These are phyloP conservation scores for Colletotrichum sp. DNA, from an alignment of 2,329 filamentous ascomycete genomes.

Conservation along the genomic window DNA sequence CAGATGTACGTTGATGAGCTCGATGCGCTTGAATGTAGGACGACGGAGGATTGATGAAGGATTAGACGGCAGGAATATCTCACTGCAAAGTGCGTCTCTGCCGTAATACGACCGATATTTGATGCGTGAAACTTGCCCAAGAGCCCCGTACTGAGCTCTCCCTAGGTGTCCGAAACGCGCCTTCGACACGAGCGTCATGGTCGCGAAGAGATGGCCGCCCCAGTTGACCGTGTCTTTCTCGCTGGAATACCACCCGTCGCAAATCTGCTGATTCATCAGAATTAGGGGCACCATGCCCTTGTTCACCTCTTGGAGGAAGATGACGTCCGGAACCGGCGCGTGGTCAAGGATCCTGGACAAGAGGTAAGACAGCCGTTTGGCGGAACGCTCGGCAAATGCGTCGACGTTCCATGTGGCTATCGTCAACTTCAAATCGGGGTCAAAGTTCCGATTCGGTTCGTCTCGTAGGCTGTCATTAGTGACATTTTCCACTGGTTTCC, in stretches of 20 bases:
- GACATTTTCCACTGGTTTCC: background rate
- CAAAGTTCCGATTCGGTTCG: background rate
- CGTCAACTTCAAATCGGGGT: background rate
- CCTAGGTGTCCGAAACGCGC: constrained; percentile 22
- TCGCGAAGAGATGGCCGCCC: constrained; percentile 28
- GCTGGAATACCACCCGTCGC: constrained; percentile 34
- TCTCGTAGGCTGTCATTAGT: too few relatives aligned
- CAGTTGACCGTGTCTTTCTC: constrained; percentile 29
- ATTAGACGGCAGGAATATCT: constrained; percentile 28
- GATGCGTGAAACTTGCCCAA: constrained; percentile 37
- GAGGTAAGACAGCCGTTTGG: constrained; percentile 27
- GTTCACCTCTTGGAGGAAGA: constrained; percentile 42
- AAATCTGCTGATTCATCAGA: constrained; percentile 28
- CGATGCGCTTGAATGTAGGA: constrained; percentile 8
- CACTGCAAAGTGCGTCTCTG: constrained; percentile 40
- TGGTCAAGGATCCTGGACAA: constrained; percentile 26
- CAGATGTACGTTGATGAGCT: constrained; percentile 44
- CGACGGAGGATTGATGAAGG: background rate
- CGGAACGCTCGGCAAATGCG: background rate
- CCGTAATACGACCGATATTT: constrained; percentile 33
- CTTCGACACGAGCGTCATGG: constrained; percentile 32
- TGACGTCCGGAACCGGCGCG: constrained; percentile 26
- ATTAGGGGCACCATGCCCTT: constrained; percentile 26
- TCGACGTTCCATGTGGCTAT: constrained; percentile 14
- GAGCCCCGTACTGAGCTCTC: background rate